Evolutionary conservation across 2,329 filamentous ascomycete genomes (phyloP).

Genomic region (Penicillium sp.): DNA sequence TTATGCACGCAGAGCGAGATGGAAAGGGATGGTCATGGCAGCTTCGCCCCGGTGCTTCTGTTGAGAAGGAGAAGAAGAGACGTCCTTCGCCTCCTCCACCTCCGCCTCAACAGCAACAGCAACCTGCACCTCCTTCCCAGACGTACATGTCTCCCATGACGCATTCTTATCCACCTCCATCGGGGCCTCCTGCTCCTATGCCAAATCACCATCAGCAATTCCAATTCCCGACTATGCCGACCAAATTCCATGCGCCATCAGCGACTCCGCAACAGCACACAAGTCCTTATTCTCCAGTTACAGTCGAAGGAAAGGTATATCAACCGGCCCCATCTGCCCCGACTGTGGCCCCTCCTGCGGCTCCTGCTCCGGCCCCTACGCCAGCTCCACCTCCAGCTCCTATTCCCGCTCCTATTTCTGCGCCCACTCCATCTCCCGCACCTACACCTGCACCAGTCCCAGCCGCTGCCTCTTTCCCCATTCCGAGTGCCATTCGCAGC

Average conservation of each 20-base stretch:
- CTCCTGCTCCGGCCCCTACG: conserved; percentile 15
- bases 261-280: conserved; percentile 26
- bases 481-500: conserved; percentile 38
- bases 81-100: conserved; percentile 41
- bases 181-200: conserved; percentile 29
- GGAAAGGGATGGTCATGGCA: conserved; percentile 66
- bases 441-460: conserved; percentile 19
- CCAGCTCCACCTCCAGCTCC: conserved; percentile 17
- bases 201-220: conserved; percentile 35
- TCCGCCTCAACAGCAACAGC: conserved; percentile 33
- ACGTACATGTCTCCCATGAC: conserved; percentile 38
- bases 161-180: conserved; percentile 30
- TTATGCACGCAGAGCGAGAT: conserved; percentile 59
- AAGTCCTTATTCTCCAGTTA: conserved; percentile 21
- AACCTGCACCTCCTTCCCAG: conserved; percentile 29
- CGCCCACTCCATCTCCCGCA: conserved; percentile 9
- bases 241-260: conserved; percentile 32
- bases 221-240: conserved; percentile 38
- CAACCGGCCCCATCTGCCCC: conserved; percentile 16
- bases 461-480: conserved; percentile 30
- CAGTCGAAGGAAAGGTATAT: neutral
- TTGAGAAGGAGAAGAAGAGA: conserved; percentile 59
- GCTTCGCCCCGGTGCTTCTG: conserved; percentile 57
- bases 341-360: conserved; percentile 13
- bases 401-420: conserved; percentile 14